Evolutionary conservation across 1,284 basidiomycete species (phyloP).

Genomic region (Cryptococcus neoformans): DNA sequence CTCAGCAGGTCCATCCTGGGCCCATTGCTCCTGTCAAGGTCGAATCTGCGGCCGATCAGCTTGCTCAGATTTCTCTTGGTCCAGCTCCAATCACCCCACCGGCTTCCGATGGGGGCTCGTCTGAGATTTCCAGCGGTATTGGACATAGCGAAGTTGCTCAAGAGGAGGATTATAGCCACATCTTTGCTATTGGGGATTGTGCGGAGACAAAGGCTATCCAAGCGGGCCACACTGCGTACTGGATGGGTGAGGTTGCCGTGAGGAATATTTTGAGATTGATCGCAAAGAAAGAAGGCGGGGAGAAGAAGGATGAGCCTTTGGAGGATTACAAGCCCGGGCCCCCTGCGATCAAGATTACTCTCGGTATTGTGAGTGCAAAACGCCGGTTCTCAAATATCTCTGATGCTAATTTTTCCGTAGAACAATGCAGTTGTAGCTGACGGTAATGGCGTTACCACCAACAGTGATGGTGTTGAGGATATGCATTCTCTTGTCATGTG

Average conservation of each 20-base stretch:
- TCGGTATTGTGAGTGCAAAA: slow-evolving; percentile 53
- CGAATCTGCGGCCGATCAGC: slow-evolving; percentile 17
- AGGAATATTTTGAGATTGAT: slow-evolving; percentile 48
- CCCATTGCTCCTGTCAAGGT: slow-evolving; percentile 7
- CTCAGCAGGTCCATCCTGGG: slow-evolving; percentile 57
- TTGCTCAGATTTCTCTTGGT: slow-evolving; percentile 16
- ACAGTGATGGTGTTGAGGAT: slow-evolving; percentile 54
- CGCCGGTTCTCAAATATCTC: background rate
- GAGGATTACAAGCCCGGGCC: slow-evolving; percentile 54
- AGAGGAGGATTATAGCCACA: slow-evolving; percentile 30
- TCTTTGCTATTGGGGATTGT: slow-evolving; percentile 51
- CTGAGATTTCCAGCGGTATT: background rate
- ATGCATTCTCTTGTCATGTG: slow-evolving; percentile 55
- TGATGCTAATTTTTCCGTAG: background rate
- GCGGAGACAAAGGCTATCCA: slow-evolving; percentile 52
- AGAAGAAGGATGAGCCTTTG: slow-evolving; percentile 43
- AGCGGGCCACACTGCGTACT: slow-evolving; percentile 66
- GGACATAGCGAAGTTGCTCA: background rate
- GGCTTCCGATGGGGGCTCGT: slow-evolving; percentile 4
- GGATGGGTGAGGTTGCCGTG: slow-evolving; percentile 53
- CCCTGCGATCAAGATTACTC: slow-evolving; percentile 67
- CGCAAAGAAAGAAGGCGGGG: slow-evolving; percentile 18
- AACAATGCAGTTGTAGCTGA: slow-evolving; percentile 50
- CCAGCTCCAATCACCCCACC: slow-evolving; percentile 15
- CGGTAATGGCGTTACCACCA: slow-evolving; percentile 53